phyloP scores from a whole-genome alignment of 2,329 filamentous ascomycete genomes.

The Arthrobotrys conoides region DNA sequence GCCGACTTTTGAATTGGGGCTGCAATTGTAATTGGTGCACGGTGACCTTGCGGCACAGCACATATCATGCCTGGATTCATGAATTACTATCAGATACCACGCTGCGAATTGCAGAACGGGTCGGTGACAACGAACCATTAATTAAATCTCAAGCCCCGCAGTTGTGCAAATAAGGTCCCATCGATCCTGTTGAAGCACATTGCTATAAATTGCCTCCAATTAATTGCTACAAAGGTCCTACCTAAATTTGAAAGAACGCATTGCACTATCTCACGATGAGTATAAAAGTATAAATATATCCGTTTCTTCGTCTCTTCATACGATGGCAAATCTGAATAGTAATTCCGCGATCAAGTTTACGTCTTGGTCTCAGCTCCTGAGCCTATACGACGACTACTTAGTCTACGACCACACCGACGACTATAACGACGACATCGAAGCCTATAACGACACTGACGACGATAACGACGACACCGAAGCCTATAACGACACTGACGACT shows the following conservation, averaged over 20 bases:
- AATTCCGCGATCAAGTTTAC: neutral
- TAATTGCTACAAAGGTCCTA: slow-evolving; percentile 12
- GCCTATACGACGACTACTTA: neutral
- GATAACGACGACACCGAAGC: neutral
- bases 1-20: slow-evolving; percentile 1
- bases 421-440: neutral
- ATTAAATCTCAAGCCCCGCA: slow-evolving; percentile 16
- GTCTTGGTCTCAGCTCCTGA: slow-evolving; percentile 5
- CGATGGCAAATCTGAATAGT: neutral
- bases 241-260: slow-evolving; percentile 16
- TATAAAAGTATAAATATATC: slow-evolving; percentile 4
- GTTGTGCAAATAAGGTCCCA: neutral
- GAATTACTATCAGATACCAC: slow-evolving; percentile 9
- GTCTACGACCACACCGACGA: neutral
- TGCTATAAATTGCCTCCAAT: slow-evolving; percentile 8
- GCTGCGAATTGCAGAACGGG: neutral
- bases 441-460: neutral
- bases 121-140: slow-evolving; percentile 3
- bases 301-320: slow-evolving; percentile 12
- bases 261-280: neutral
- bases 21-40: slow-evolving; percentile 10
- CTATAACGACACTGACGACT: neutral
- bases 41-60: slow-evolving; percentile 3
- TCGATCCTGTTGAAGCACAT: slow-evolving; percentile 1
- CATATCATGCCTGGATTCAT: slow-evolving; percentile 7